Evolutionary conservation across 768 basidiomycete species (phyloP).

Genomic region (Asterophora lycoperdoides): DNA sequence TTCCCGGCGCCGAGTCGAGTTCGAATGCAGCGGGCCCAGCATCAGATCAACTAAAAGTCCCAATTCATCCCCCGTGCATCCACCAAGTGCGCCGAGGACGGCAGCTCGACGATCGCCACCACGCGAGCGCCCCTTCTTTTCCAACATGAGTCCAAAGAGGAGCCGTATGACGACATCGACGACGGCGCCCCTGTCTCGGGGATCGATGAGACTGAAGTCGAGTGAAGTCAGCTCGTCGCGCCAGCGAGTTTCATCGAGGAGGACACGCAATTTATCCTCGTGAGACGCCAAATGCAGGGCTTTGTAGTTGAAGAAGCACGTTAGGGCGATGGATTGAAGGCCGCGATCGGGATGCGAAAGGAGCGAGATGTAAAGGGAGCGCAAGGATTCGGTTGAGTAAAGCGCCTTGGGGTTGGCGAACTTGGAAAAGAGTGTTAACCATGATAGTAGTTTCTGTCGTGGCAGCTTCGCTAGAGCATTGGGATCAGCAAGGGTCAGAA

Average conservation of each 20-base stretch:
- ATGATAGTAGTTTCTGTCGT: constrained; percentile 62
- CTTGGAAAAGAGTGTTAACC: constrained; percentile 85
- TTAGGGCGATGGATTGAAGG: constrained; percentile 70
- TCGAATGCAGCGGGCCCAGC: constrained; percentile 62
- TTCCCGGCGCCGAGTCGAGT: constrained; percentile 23
- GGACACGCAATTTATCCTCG: constrained; percentile 59
- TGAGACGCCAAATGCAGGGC: constrained; percentile 48
- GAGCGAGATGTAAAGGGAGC: constrained; percentile 61
- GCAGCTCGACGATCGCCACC: constrained; percentile 72
- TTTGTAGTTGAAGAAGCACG: constrained; percentile 83
- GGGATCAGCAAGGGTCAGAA: constrained; percentile 53
- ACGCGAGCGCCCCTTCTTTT: constrained; percentile 63
- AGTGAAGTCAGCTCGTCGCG: constrained; percentile 81
- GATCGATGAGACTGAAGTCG: constrained; percentile 52
- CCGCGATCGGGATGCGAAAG: constrained; percentile 81
- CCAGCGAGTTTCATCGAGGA: constrained; percentile 86
- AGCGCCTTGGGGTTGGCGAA: constrained; percentile 92
- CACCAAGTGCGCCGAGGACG: constrained; percentile 64
- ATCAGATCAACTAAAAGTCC: constrained; percentile 80
- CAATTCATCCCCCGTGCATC: constrained; percentile 72
- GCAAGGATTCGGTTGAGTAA: constrained; percentile 61
- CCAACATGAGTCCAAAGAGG: constrained; percentile 85
- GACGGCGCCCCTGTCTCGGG: constrained; percentile 56
- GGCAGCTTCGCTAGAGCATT: constrained; percentile 39
- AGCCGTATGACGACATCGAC: constrained; percentile 71